Percentiles rank a stretch among this genome's conserved stretches.
phyloP scores from a whole-genome alignment of 768 basidiomycete species.

The Rhizopogon rudus region DNA sequence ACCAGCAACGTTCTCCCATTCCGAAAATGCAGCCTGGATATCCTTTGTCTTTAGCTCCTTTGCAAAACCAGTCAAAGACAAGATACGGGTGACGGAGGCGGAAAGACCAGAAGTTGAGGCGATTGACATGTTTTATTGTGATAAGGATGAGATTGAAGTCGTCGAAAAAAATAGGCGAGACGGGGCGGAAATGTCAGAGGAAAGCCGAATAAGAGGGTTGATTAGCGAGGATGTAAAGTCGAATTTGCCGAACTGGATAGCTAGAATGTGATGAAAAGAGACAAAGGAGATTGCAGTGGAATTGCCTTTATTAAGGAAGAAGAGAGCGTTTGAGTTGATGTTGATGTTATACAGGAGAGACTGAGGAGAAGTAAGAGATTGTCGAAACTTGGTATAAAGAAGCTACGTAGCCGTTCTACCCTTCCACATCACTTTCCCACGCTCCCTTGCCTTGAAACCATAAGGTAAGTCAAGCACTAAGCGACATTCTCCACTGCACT shows the following conservation, averaged over 20 bases:
- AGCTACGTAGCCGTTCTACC: too few relatives aligned
- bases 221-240: constrained; percentile 11
- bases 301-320: constrained; percentile 8
- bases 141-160: neutral
- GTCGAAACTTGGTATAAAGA: constrained; percentile 4
- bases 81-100: constrained; percentile 93
- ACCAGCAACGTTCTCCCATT: constrained; percentile 80
- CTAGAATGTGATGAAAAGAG: neutral
- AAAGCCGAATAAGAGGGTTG: constrained; percentile 12
- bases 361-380: constrained; percentile 24
- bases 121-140: constrained; percentile 42
- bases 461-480: neutral
- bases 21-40: constrained; percentile 85
- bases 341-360: constrained; percentile 22
- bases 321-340: constrained; percentile 25
- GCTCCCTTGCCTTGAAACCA: neutral
- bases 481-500: too few relatives aligned
- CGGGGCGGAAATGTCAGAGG: constrained; percentile 10
- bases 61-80: constrained; percentile 87
- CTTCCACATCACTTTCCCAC: neutral
- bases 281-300: constrained; percentile 5
- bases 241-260: constrained; percentile 20
- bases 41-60: constrained; percentile 98
- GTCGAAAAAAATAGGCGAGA: constrained; percentile 3
- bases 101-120: constrained; percentile 77